Evolutionary conservation across 495 filamentous ascomycete genomes (phyloP).

Genomic region (Neurospora sp.): DNA sequence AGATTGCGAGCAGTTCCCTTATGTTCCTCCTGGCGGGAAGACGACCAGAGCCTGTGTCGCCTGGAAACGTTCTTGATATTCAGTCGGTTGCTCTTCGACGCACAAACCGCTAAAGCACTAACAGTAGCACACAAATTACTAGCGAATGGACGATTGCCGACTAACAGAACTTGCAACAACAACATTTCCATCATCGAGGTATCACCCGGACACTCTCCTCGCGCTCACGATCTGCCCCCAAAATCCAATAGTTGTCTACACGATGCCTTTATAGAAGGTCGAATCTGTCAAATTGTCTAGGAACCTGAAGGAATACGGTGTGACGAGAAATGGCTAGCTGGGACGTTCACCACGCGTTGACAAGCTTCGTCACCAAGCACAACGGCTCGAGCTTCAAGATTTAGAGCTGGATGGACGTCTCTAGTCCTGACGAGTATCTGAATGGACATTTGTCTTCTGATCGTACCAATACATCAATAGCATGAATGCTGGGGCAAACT

Average conservation of each 20-base stretch:
- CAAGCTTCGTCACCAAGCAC: neutral
- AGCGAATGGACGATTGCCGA: neutral
- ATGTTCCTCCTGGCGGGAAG: neutral
- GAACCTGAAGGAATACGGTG: neutral
- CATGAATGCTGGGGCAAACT: neutral
- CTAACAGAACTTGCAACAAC: neutral
- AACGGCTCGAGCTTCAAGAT: neutral
- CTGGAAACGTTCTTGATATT: too few relatives aligned
- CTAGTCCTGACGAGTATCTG: neutral
- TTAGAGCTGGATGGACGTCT: too few relatives aligned
- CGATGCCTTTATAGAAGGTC: neutral
- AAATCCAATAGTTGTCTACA: neutral
- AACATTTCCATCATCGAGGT: neutral
- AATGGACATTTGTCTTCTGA: neutral
- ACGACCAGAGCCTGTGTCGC: neutral
- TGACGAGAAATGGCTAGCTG: neutral
- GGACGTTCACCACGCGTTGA: neutral
- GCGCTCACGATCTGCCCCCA: neutral
- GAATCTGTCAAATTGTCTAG: neutral
- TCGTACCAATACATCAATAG: neutral
- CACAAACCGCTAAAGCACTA: neutral
- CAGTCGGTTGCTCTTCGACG: neutral
- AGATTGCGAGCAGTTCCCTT: neutral
- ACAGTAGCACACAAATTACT: neutral
- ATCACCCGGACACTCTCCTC: neutral